These are phyloP conservation scores for Lantana camara DNA, from an alignment of 257 asterid species.

Conservation along the genomic window DNA sequence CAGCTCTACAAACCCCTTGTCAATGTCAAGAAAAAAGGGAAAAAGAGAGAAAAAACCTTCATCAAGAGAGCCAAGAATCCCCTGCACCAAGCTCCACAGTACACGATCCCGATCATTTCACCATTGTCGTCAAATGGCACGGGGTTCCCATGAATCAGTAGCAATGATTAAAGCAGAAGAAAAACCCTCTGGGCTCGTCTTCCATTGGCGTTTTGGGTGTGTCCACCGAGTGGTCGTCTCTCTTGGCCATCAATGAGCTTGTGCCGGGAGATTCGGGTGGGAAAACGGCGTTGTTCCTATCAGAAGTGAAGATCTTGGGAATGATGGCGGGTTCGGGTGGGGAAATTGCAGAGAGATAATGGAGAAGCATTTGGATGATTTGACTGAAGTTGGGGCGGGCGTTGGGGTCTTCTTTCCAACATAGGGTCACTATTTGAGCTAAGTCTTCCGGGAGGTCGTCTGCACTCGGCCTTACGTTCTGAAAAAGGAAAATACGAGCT, in stretches of 20 bases:
- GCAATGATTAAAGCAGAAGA: slow-evolving; percentile 74
- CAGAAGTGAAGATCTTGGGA: slow-evolving; percentile 56
- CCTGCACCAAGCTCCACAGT: too few species aligned
- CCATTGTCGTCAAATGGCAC: too few species aligned
- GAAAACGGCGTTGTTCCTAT: slow-evolving; percentile 55
- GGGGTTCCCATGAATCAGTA: slow-evolving; percentile 16
- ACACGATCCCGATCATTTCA: too few species aligned
- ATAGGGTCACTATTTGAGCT: slow-evolving; percentile 78
- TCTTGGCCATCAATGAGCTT: slow-evolving; percentile 78
- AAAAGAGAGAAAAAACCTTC: too few species aligned
- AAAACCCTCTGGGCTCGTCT: slow-evolving; percentile 50
- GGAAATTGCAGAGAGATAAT: slow-evolving; percentile 63
- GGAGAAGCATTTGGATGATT: slow-evolving; percentile 93
- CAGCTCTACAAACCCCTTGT: slow-evolving; percentile 17
- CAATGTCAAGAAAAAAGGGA: too few species aligned
- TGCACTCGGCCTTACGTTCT: slow-evolving; percentile 89
- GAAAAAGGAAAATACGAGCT: slow-evolving; percentile 14
- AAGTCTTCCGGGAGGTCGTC: slow-evolving; percentile 79
- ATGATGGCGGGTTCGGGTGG: slow-evolving; percentile 71
- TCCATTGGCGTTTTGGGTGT: slow-evolving; percentile 58
- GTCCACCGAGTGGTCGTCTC: slow-evolving; percentile 47
- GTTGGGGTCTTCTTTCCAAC: slow-evolving; percentile 92
- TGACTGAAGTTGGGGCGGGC: slow-evolving; percentile 85
- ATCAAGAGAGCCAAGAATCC: too few species aligned
- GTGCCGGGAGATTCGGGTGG: slow-evolving; percentile 98